These are phyloP conservation scores for Barnettozyma salicaria DNA, from an alignment of 805 yeast species.

Conservation along the genomic window DNA sequence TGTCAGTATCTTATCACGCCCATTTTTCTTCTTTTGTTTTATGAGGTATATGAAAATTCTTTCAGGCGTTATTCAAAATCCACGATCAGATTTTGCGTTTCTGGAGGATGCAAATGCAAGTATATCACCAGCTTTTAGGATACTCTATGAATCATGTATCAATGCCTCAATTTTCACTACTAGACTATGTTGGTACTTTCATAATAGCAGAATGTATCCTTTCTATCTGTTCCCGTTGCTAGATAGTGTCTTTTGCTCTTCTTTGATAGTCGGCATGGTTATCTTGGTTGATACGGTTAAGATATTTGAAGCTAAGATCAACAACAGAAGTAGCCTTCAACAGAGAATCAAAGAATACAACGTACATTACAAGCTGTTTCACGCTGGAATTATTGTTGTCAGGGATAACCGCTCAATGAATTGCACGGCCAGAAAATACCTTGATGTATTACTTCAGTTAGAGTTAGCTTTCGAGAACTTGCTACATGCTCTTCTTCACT, in stretches of 20 bases:
- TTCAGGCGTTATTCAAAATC: not conserved
- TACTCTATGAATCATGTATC: constrained; percentile 27
- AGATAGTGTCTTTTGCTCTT: constrained; percentile 27
- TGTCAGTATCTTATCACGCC: constrained; percentile 30
- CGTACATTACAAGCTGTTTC: constrained; percentile 1
- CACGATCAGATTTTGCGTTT: not conserved
- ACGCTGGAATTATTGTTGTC: not conserved
- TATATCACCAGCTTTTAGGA: not conserved
- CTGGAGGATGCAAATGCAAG: constrained; percentile 6
- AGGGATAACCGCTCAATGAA: too few species aligned
- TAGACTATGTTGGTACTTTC: constrained; percentile 19
- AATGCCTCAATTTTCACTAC: constrained; percentile 28
- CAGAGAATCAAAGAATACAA: not conserved
- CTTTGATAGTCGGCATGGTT: constrained; percentile 27
- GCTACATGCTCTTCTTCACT: too few species aligned
- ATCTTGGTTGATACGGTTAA: constrained; percentile 12
- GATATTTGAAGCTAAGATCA: constrained; percentile 2
- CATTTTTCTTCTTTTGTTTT: constrained; percentile 30
- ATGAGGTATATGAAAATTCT: constrained; percentile 1
- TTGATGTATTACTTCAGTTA: too few species aligned
- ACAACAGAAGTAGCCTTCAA: not conserved
- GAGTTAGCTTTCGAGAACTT: too few species aligned
- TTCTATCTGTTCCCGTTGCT: constrained; percentile 27
- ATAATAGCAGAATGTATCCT: constrained; percentile 21
- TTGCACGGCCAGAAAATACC: too few species aligned